phyloP scores from a whole-genome alignment of 2,329 filamentous ascomycete genomes.

The Coniella lustricola region DNA sequence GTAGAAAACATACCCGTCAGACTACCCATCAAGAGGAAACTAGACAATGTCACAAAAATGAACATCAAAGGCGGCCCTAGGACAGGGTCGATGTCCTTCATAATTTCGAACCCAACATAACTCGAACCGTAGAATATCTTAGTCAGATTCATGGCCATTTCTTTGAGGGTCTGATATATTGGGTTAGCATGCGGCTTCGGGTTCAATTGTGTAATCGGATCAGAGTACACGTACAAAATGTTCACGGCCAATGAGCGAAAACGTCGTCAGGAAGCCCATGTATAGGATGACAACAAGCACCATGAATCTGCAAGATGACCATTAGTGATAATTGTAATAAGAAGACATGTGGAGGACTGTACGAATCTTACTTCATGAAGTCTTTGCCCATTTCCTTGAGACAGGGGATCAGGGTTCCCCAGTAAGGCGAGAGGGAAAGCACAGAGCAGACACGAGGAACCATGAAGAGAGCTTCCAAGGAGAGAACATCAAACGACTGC shows the following conservation, averaged over 20 bases:
- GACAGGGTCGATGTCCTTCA: constrained; percentile 51
- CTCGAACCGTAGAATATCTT: constrained; percentile 77
- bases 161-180: constrained; percentile 33
- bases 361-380: constrained; percentile 67
- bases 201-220: neutral
- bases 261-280: constrained; percentile 81
- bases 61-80: constrained; percentile 59
- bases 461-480: constrained; percentile 82
- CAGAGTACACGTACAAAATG: constrained; percentile 34
- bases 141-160: constrained; percentile 68
- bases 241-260: constrained; percentile 69
- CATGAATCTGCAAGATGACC: constrained; percentile 39
- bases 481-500: constrained; percentile 79
- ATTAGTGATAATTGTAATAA: constrained; percentile 27
- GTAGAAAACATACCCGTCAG: constrained; percentile 41
- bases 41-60: constrained; percentile 69
- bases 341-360: constrained; percentile 7
- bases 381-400: constrained; percentile 93
- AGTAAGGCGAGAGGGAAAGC: constrained; percentile 80
- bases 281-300: constrained; percentile 77
- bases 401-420: constrained; percentile 82
- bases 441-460: constrained; percentile 85
- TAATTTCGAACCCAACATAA: constrained; percentile 66
- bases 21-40: constrained; percentile 71
- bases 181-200: constrained; percentile 25